These are phyloP conservation scores for Saccharomycopsis guyanensis DNA, from an alignment of 805 yeast species.

Conservation along the genomic window DNA sequence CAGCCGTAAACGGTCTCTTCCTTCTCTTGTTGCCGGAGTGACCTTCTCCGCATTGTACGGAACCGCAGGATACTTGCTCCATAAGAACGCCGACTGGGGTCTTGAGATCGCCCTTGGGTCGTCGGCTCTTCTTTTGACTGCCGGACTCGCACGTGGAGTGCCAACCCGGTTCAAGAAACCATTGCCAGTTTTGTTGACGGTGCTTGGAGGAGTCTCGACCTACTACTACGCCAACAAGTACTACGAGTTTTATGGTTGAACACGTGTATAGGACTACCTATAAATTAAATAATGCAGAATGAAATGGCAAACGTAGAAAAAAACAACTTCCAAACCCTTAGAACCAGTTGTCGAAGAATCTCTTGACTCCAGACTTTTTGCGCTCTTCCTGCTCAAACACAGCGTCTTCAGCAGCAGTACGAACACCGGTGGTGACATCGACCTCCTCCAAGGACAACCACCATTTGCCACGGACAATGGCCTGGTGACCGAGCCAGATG, in stretches of 20 bases:
- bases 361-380: conserved; percentile 1
- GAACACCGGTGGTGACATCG: conserved; percentile 62
- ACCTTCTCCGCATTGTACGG: conserved; percentile 53
- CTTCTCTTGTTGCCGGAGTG: conserved; percentile 74
- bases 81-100: conserved; percentile 70
- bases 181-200: conserved; percentile 59
- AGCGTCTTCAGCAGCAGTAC: conserved; percentile 53
- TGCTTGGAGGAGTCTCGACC: conserved; percentile 56
- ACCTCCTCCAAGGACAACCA: conserved; percentile 47
- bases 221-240: conserved; percentile 70
- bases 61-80: conserved; percentile 67
- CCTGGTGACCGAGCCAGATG: conserved; percentile 48
- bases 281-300: too few species aligned
- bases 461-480: conserved; percentile 40
- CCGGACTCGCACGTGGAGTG: conserved; percentile 66
- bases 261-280: too few species aligned
- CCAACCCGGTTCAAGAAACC: conserved; percentile 59
- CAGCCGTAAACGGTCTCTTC: conserved; percentile 60
- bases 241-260: conserved; percentile 50
- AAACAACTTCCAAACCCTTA: not conserved
- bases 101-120: conserved; percentile 73
- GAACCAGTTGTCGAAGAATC: conserved; percentile 6
- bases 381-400: conserved; percentile 4
- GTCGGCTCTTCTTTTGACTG: conserved; percentile 55
- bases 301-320: not conserved